These are phyloP conservation scores for Citrus unshiu DNA, from an alignment of 345 rosid species.

Conservation along the genomic window DNA sequence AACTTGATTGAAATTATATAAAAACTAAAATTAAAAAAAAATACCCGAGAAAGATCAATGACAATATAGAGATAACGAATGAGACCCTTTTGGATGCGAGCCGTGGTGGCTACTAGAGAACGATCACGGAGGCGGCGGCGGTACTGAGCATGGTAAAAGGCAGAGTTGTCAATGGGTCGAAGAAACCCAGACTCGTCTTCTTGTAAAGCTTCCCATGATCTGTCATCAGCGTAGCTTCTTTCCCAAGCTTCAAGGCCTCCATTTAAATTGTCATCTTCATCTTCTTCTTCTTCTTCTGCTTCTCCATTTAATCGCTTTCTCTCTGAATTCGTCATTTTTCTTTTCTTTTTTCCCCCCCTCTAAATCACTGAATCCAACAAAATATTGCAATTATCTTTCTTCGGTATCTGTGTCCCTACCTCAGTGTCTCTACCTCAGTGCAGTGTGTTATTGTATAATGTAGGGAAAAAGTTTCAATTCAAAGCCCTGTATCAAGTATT, in stretches of 20 bases:
- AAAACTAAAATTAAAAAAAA: not conserved
- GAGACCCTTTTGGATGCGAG: conserved; percentile 90
- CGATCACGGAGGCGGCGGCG: conserved; percentile 68
- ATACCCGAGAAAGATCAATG: conserved; percentile 82
- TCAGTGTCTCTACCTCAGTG: no score
- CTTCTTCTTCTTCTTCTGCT: conserved; percentile 22
- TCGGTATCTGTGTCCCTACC: no score
- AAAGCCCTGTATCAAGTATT: no score
- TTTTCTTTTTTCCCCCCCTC: no score
- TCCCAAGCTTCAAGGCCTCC: no score
- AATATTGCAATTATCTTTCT: not conserved
- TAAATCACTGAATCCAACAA: not conserved
- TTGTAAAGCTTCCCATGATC: conserved; percentile 84
- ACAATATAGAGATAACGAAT: conserved; percentile 83
- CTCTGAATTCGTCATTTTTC: conserved; percentile 40
- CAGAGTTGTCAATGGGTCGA: conserved; percentile 69
- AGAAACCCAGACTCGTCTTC: conserved; percentile 91
- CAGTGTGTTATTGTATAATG: no score
- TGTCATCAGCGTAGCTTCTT: conserved; percentile 23
- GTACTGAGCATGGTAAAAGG: conserved; percentile 64
- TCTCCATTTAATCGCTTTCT: conserved; percentile 36
- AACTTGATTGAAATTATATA: no score
- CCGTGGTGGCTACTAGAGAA: conserved; percentile 46
- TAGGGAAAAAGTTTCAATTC: no score
- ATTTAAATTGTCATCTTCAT: no score